Evolutionary conservation across 1,139 yeast genomes (phyloP).

Genomic region (Yamadazyma oceani): DNA sequence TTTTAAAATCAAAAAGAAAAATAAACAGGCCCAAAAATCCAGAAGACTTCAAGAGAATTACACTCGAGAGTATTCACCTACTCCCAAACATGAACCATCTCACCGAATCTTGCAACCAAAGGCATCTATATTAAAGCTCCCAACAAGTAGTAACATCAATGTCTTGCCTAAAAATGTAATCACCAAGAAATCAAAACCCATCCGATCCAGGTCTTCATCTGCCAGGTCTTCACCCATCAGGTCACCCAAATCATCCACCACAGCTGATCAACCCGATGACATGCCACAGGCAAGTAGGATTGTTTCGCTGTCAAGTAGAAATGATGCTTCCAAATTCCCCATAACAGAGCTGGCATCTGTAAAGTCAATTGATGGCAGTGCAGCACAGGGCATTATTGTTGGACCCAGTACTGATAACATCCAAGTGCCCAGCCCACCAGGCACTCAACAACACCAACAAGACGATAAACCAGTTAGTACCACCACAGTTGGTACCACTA

Average conservation of each 20-base stretch:
- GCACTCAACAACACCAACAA: too few species aligned
- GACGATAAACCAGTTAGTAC: too few species aligned
- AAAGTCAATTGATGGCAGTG: not conserved
- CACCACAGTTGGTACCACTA: too few species aligned
- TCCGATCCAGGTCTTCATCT: not conserved
- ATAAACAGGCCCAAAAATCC: conserved; percentile 7
- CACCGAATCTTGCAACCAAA: conserved; percentile 45
- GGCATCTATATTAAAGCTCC: conserved; percentile 37
- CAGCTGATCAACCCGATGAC: too few species aligned
- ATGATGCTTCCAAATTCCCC: too few species aligned
- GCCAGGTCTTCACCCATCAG: not conserved
- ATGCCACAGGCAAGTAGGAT: too few species aligned
- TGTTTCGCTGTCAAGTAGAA: too few species aligned
- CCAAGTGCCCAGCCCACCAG: too few species aligned
- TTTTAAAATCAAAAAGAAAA: conserved; percentile 17
- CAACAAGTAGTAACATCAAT: conserved; percentile 7
- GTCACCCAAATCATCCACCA: too few species aligned
- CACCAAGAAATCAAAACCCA: not conserved
- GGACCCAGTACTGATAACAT: conserved; percentile 4
- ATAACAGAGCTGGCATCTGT: not conserved
- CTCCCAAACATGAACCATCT: conserved; percentile 46
- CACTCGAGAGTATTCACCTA: conserved; percentile 29
- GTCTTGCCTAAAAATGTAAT: not conserved
- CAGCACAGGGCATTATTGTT: conserved; percentile 12
- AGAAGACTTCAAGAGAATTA: conserved; percentile 2